Base-by-base conservation (phyloP, 495 filamentous ascomycete species). In the Penicillium dipodomyicola region DNA sequence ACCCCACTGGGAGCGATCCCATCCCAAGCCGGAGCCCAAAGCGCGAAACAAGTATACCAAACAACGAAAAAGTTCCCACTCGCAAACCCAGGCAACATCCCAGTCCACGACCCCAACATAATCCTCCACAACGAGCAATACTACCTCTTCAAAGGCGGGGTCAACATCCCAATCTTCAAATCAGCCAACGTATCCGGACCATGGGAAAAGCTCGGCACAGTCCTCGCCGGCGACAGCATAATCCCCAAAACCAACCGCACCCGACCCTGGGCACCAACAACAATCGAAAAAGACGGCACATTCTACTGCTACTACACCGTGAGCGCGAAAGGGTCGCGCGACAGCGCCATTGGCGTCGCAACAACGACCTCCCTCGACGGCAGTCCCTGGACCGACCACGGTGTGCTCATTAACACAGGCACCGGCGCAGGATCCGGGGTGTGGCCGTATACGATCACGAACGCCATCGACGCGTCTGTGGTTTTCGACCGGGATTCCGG, bases 231-330 rank as follows among this genome's bases (percentile, higher is more conserved):
- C 2, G 62, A 65, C 23, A 79, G 74, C 46, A 54, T 73, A 30
- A 76, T 80, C 49, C 42, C 68, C 23, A 72, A 72, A 40, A 60
- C 63, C 11, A 70, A 74, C 50, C 68, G 68, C 2, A 60, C 59
- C 2, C 63, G 70, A 0, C 76, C 73, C 4, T 78, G 76, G 87
- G 88, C 89, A 0, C 88, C 88, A 0, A 87, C 87, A 44, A 80
- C 88, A 8, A 59, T 76, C 27, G 62, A 81, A 19, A 71, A 83
- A 20, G 80, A 82, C 30, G 71, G 67, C 14, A 76, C 71, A 0
- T 91, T 90, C 71, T 87, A 88, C 67, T 80, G 88, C 54, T 91
- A 86, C 75, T 93, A 92, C 71, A 75, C 84, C 0, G 79, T 91
- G 42, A 83, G 79, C 61, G 70, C 74, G 25, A 82, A 82, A 48